These are phyloP conservation scores for Geotrichum australiense DNA, from an alignment of 1,139 yeast genomes.

Conservation along the genomic window DNA sequence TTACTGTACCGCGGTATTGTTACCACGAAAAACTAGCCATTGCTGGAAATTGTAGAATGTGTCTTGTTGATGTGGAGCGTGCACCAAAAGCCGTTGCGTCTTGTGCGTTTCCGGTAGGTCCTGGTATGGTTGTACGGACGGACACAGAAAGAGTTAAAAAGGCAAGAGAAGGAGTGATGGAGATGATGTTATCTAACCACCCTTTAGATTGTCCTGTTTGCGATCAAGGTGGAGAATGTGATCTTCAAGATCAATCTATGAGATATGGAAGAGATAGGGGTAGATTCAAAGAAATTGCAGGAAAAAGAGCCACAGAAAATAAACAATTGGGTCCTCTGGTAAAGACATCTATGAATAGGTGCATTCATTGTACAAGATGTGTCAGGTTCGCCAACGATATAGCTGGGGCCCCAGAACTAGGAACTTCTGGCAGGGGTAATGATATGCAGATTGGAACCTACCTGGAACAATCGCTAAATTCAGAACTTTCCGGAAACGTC, in stretches of 20 bases:
- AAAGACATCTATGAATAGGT: slow-evolving; percentile 87
- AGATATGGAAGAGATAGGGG: slow-evolving; percentile 86
- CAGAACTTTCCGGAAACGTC: slow-evolving; percentile 83
- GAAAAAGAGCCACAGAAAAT: slow-evolving; percentile 87
- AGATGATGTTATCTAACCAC: slow-evolving; percentile 81
- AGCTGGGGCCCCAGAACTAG: slow-evolving; percentile 90
- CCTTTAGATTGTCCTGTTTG: slow-evolving; percentile 91
- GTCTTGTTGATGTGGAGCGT: slow-evolving; percentile 83
- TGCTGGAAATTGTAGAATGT: slow-evolving; percentile 96
- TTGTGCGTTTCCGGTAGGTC: slow-evolving; percentile 85
- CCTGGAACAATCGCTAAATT: slow-evolving; percentile 74
- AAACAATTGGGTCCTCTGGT: slow-evolving; percentile 86
- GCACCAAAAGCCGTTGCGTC: slow-evolving; percentile 89
- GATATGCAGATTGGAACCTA: slow-evolving; percentile 91
- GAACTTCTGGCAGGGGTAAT: slow-evolving; percentile 85
- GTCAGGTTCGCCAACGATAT: slow-evolving; percentile 85
- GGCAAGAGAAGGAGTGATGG: slow-evolving; percentile 88
- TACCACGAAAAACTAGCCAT: slow-evolving; percentile 86
- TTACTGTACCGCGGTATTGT: slow-evolving; percentile 80
- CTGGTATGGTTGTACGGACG: slow-evolving; percentile 84
- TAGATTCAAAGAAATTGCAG: slow-evolving; percentile 70
- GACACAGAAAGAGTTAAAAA: slow-evolving; percentile 72
- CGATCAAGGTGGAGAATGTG: slow-evolving; percentile 95
- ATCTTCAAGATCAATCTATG: slow-evolving; percentile 79
- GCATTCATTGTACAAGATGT: slow-evolving; percentile 91